A percentile compares a stretch with the other conserved stretches of the same genome.
Evolutionary conservation across 768 basidiomycete genomes (phyloP).

Genomic region (Neoboletus brunneissimus): DNA sequence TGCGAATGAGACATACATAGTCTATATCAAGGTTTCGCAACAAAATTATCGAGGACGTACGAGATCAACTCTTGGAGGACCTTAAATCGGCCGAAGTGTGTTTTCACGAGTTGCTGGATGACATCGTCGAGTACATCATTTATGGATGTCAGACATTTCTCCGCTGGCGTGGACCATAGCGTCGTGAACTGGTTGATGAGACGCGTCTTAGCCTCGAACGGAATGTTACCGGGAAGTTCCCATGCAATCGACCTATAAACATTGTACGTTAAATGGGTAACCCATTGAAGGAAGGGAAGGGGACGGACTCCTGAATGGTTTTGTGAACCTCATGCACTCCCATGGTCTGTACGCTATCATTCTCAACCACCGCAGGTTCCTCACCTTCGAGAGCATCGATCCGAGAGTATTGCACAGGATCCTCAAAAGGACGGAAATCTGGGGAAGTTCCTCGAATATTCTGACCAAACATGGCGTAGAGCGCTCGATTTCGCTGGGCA

Average conservation of each 20-base stretch:
- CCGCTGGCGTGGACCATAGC: constrained; percentile 38
- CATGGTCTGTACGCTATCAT: constrained; percentile 15
- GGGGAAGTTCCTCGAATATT: constrained; percentile 40
- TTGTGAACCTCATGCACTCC: constrained; percentile 35
- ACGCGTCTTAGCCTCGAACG: constrained; percentile 38
- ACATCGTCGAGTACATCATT: constrained; percentile 31
- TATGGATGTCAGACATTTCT: constrained; percentile 35
- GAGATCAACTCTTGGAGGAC: constrained; percentile 33
- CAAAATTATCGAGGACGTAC: constrained; percentile 25
- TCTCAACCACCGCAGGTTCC: not conserved
- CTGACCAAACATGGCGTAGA: constrained; percentile 34
- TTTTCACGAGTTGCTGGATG: constrained; percentile 27
- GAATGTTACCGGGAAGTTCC: constrained; percentile 43
- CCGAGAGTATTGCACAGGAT: constrained; percentile 2
- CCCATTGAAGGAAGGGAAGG: not conserved
- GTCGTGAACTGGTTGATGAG: constrained; percentile 36
- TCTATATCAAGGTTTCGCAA: not conserved
- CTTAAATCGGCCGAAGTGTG: constrained; percentile 42
- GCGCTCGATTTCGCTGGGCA: constrained; percentile 34
- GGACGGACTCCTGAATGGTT: constrained; percentile 35
- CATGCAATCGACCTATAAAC: constrained; percentile 37
- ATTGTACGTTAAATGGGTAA: not conserved
- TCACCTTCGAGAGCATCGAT: constrained; percentile 14
- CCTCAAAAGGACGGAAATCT: constrained; percentile 37
- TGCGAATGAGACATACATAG: constrained; percentile 17